Base-by-base conservation (phyloP, 164 flowering plant genomes). In the Warburgia ugandensis region DNA sequence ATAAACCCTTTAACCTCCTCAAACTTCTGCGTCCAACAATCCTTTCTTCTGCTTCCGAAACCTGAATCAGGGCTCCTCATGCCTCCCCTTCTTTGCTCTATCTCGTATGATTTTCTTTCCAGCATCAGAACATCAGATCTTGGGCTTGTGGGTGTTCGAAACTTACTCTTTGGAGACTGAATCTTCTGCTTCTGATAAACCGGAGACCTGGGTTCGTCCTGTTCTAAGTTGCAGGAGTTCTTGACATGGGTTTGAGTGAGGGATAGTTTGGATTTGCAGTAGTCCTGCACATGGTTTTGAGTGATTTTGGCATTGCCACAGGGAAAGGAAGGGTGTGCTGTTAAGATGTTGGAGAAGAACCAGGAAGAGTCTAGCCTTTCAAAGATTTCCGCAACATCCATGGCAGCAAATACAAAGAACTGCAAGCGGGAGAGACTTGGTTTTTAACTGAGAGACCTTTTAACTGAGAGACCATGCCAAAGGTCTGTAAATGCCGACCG, bases 301-400 rank as follows among this genome's bases (percentile, higher is more conserved):
- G n/a, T n/a, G n/a, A n/a, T n/a, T n/a, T 31, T 40, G 13, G 20
- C 35, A 33, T 37, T 27, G 42, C 17, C 13, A 20, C 6, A 21
- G 26, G 21, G 50, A 40, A 43, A 20, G 8, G 44, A n/a, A n/a
- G 40, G 22, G 33, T 62, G 23, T 23, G 68, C 43, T 29, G 65
- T 50, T 13, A 71, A 41, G 27, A 70, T 48, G 45, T 59, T 74
- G 62, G 62, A 50, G 72, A 58, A 77, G 58, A 65, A 72, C 77
- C 79, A 77, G 39, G 68, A 49, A 61, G 55, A 47, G 29, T 77
- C 82, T 1, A 72, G 54, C 36, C 55, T 45, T 50, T 72, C 75
- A 23, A 65, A 6, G 35, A 72, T 27, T 40, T 48, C 21, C 29
- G 31, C 49, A 21, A 37, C 46, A 4, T 67, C 78, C 52, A 27